A percentile compares a stretch with the other conserved stretches of the same genome.
Evolutionary conservation across 345 rosid genomes (phyloP).

Genomic region (Toxicodendron radicans): DNA sequence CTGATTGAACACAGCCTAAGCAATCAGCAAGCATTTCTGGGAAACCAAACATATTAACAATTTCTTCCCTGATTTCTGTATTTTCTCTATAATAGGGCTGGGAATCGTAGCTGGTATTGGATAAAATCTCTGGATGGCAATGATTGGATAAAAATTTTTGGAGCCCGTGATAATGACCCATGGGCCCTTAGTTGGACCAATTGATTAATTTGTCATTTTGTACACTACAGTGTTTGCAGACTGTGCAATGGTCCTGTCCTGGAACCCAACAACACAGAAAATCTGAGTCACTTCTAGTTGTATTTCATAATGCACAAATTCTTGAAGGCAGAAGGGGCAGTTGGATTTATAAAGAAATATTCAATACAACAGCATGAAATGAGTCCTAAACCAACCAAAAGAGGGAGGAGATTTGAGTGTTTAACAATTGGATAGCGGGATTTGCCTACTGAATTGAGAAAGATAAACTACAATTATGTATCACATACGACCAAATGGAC

Average conservation of each 20-base stretch:
- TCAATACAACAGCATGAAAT: not conserved
- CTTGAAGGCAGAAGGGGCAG: not conserved
- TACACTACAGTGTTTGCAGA: conserved; percentile 2
- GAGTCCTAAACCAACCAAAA: not conserved
- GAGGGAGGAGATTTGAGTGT: not conserved
- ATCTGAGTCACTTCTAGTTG: not conserved
- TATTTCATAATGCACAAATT: not conserved
- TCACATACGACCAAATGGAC: not conserved
- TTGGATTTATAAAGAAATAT: not conserved
- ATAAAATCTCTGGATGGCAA: not conserved
- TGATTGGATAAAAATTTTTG: not conserved
- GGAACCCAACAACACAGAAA: not conserved
- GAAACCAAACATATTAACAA: too few species aligned
- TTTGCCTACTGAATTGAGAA: not conserved
- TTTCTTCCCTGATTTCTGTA: not conserved
- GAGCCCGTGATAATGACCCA: not conserved
- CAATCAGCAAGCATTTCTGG: too few species aligned
- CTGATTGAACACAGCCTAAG: too few species aligned
- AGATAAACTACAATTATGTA: not conserved
- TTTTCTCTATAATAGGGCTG: too few species aligned
- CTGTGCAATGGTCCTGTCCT: not conserved
- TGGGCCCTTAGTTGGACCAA: not conserved
- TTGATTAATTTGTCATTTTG: not conserved
- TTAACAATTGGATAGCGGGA: not conserved
- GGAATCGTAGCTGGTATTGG: not conserved